These are phyloP conservation scores for Coelastrella sp. DNA, from an alignment of 139 green algal species.

Conservation along the genomic window DNA sequence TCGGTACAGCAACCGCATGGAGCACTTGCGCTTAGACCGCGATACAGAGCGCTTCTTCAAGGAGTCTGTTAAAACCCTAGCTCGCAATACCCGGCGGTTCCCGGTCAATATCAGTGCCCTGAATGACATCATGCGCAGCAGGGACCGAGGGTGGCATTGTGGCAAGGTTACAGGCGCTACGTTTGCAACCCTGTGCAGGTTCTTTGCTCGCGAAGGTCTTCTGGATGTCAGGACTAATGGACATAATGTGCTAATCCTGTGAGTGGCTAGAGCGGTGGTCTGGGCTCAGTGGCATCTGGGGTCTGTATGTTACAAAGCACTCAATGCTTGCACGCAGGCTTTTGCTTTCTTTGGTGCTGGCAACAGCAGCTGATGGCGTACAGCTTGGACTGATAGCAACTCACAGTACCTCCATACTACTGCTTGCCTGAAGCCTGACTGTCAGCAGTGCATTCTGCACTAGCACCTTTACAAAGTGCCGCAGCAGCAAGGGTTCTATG, in stretches of 20 bases:
- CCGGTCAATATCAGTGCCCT: constrained; percentile 45
- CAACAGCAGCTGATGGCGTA: too few relatives aligned
- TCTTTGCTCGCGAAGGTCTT: constrained; percentile 30
- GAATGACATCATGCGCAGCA: constrained; percentile 49
- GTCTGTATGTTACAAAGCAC: background rate
- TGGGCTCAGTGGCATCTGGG: too few relatives aligned
- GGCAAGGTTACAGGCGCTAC: constrained; percentile 24
- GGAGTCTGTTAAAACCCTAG: constrained; percentile 15
- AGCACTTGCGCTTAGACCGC: background rate
- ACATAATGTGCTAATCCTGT: background rate
- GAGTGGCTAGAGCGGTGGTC: background rate
- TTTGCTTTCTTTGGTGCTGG: too few relatives aligned
- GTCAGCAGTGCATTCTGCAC: background rate
- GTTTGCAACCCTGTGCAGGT: constrained; percentile 40
- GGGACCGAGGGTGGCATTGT: constrained; percentile 27
- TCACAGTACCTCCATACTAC: too few relatives aligned
- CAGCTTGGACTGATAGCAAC: too few relatives aligned
- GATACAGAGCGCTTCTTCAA: background rate
- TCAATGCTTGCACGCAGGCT: background rate
- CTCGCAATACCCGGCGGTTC: constrained; percentile 9
- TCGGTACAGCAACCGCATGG: background rate
- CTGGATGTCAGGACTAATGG: background rate
- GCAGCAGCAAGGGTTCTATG: background rate
- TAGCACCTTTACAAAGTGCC: background rate
- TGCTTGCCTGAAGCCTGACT: too few relatives aligned